Evolutionary conservation across 176 grass and related monocot genomes (phyloP).

Genomic region (Oryza glaberrima): DNA sequence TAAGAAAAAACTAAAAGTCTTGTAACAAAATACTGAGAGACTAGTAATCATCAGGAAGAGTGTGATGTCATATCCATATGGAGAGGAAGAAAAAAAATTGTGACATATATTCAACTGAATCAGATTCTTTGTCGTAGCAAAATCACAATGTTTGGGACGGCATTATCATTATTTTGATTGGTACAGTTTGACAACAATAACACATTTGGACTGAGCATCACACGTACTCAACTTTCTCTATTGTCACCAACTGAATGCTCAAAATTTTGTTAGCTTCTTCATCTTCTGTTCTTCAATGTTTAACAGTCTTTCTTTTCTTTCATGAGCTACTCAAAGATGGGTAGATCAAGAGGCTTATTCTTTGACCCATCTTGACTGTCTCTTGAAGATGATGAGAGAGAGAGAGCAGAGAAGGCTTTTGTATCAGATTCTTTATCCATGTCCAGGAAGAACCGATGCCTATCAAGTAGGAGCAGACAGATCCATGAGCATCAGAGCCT

Average conservation of each 20-base stretch:
- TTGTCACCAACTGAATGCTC: conserved; percentile 13
- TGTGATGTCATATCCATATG: background rate
- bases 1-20: background rate
- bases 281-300: conserved; percentile 10
- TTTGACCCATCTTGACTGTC: background rate
- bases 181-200: background rate
- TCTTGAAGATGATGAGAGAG: conserved; percentile 31
- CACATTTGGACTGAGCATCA: background rate
- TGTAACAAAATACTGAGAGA: background rate
- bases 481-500: background rate
- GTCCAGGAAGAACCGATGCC: conserved; percentile 83
- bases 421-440: conserved; percentile 70
- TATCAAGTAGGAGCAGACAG: background rate
- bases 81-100: background rate
- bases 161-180: conserved; percentile 28
- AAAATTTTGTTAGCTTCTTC: conserved; percentile 9
- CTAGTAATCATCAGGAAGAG: too few species aligned
- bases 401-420: conserved; percentile 44
- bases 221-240: background rate
- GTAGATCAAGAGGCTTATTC: conserved; percentile 64
- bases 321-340: conserved; percentile 77
- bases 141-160: background rate
- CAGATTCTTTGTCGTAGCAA: background rate
- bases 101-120: background rate
- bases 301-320: background rate